Evolutionary conservation across 352 stramenopile genomes (phyloP), one percentile per base, ranked within the genome.

Genomic region (Blastocystis sp.): DNA sequence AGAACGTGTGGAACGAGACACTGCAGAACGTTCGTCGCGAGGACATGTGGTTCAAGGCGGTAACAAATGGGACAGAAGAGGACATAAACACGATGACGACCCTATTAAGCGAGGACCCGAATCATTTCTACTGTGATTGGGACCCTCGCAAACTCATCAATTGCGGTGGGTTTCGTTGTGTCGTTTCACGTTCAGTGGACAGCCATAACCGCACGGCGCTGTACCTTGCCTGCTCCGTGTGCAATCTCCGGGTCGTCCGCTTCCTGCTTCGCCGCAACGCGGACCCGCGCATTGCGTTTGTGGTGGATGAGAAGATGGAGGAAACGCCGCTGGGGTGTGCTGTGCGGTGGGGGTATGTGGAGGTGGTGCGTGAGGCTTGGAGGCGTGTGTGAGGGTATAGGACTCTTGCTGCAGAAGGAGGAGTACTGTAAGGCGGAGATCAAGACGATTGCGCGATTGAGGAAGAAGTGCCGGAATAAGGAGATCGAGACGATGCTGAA

Each of bases 121-220:
- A 81, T 65, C 38, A 21, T 10, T 81, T 81, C 71, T 81, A 81
- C 48, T 21, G 28, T 28, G 71, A 81, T 34, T 81, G 71, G 71
- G 71, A 81, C 24, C 71, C 71, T 52, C 71, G 71, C 28, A 81
- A 81, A 28, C 43, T 81, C 38, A 68, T 81, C n/a, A 81, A 81
- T 6, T 64, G 71, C 45, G 71, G 71, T 81, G 66, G n/a, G 45
- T 38, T 11, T 11, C 2, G 38, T 9, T 2, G 54, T 11, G 45
- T 42, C 24, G 3, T 6, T 19, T 81, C 14, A 61, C 14, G 11
- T 40, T 45, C 66, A 81, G 71, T 81, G 28, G 71, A 81, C 66
- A 63, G 38, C 21, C 9, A 65, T 43, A 81, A 81, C 21, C 71
- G 71, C 21, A 81, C 71, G 38, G 71, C 71, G 19, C 28, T 81